Percentiles rank a stretch among this genome's conserved stretches.
These are phyloP conservation scores for Colletotrichum tropicicola DNA, from an alignment of 2,329 filamentous ascomycete genomes.

Conservation along the genomic window DNA sequence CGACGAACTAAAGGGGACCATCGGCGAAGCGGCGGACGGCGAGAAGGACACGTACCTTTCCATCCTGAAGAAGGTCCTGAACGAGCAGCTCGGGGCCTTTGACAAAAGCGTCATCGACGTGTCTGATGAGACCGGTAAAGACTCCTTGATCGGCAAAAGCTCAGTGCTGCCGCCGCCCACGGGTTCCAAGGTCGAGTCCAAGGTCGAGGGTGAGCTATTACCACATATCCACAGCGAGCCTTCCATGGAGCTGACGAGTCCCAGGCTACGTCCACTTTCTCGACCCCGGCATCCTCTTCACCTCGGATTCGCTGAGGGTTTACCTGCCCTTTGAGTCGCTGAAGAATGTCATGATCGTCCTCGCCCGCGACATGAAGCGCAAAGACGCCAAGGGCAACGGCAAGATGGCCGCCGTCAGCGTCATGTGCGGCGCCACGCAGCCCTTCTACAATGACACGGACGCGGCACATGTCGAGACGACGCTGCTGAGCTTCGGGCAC, in stretches of 20 bases:
- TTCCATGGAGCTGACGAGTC: neutral
- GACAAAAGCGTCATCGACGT: neutral
- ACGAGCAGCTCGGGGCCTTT: neutral
- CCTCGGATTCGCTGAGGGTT: neutral
- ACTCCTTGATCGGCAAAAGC: rapidly evolving
- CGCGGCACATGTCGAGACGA: neutral
- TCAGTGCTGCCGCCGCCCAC: neutral
- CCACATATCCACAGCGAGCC: neutral
- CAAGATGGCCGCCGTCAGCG: neutral
- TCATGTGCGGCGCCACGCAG: neutral
- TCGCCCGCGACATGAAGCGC: neutral
- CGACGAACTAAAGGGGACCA: neutral
- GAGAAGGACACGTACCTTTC: neutral
- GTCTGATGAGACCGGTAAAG: neutral
- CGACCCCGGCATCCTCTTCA: neutral
- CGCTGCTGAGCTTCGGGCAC: neutral
- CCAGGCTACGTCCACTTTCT: neutral
- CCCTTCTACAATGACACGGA: neutral
- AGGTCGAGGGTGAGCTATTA: neutral
- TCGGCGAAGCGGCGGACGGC: neutral
- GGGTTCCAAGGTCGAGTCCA: rapidly evolving
- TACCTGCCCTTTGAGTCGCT: neutral
- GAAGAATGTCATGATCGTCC: neutral
- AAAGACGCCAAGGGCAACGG: neutral
- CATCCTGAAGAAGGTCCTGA: neutral